phyloP scores from a whole-genome alignment of 106 monocot species.

The Amphibolis antarctica region DNA sequence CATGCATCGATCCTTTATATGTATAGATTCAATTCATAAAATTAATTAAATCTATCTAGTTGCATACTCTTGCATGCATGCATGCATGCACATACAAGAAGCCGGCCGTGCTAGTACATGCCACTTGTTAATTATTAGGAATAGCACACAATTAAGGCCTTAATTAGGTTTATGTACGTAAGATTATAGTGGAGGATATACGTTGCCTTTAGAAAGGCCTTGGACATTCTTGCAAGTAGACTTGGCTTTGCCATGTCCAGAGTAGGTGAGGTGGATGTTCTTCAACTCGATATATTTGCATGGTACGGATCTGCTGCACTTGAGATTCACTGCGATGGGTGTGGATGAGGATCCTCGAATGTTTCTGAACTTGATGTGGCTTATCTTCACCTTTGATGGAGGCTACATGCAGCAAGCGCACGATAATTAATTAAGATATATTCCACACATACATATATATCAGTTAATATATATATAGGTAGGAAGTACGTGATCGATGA shows the following conservation, averaged over 20 bases:
- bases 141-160: too few relatives aligned
- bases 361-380: conserved; percentile 38
- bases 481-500: background rate
- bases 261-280: background rate
- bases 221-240: background rate
- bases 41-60: too few relatives aligned
- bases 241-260: background rate
- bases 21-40: too few relatives aligned
- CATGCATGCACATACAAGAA: too few relatives aligned
- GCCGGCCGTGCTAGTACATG: too few relatives aligned
- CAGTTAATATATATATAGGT: background rate
- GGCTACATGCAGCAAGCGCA: conserved; percentile 1
- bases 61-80: too few relatives aligned
- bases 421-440: background rate
- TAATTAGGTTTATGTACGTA: too few relatives aligned
- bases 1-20: too few relatives aligned
- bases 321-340: conserved; percentile 32
- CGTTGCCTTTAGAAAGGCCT: too few relatives aligned
- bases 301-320: conserved; percentile 41
- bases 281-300: conserved; percentile 29
- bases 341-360: conserved; percentile 40
- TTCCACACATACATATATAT: background rate
- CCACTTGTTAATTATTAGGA: too few relatives aligned
- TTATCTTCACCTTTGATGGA: conserved; percentile 19
- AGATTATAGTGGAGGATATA: too few relatives aligned